These are phyloP conservation scores for Capsella bursapastoris DNA, from an alignment of 345 rosid genomes.

Conservation along the genomic window DNA sequence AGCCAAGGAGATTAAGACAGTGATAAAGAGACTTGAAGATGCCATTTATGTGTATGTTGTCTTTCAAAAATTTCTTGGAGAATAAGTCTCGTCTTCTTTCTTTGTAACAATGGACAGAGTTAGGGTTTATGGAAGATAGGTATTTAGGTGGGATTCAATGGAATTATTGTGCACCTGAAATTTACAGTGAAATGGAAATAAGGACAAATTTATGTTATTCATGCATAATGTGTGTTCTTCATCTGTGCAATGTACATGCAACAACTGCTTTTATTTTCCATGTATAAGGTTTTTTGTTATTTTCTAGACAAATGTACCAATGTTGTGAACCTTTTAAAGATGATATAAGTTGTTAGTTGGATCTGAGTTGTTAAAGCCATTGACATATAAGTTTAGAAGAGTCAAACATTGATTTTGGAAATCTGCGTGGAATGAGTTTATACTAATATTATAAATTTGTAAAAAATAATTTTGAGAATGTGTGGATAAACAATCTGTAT, in stretches of 20 bases:
- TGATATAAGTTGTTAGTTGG: background rate
- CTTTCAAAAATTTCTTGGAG: conserved; percentile 12
- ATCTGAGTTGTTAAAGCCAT: conserved; percentile 1
- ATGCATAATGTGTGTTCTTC: conserved; percentile 54
- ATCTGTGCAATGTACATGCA: conserved; percentile 16
- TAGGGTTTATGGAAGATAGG: conserved; percentile 11
- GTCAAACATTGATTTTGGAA: conserved; percentile 25
- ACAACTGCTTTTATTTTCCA: too few relatives aligned
- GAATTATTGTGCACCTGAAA: conserved; percentile 17
- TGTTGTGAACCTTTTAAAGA: too few relatives aligned
- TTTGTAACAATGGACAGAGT: conserved; percentile 3
- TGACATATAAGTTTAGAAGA: background rate
- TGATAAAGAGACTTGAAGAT: conserved; percentile 35
- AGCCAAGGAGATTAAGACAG: conserved; percentile 44
- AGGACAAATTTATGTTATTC: conserved; percentile 23
- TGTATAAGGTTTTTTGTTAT: too few relatives aligned
- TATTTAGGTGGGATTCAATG: conserved; percentile 48
- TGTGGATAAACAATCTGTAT: conserved; percentile 15
- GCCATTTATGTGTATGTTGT: conserved; percentile 25
- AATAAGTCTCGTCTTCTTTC: conserved; percentile 39
- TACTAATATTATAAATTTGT: background rate
- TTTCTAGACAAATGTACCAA: too few relatives aligned
- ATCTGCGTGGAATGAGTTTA: background rate
- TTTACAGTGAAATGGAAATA: background rate
- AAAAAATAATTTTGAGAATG: background rate